Conservation (phyloP, 306 rosid species). For the Luffa acutangula region DNA sequence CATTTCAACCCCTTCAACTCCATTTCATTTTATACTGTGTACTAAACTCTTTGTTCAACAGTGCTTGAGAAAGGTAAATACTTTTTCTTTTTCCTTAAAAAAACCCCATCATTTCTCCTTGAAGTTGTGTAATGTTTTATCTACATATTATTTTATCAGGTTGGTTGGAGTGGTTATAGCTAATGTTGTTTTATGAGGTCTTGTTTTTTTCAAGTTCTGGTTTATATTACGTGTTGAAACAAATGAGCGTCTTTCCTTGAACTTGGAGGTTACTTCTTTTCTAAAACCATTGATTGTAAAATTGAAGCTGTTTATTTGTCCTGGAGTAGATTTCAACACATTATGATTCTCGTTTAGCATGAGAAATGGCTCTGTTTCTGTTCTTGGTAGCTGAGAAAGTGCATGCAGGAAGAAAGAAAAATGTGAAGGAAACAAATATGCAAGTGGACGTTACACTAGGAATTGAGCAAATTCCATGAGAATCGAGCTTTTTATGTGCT, state of each 20-base stretch:
- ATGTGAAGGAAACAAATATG: not conserved
- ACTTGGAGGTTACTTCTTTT: slow-evolving; percentile 25
- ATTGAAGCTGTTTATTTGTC: not conserved
- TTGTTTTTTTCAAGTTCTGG: not conserved
- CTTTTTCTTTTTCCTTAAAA: slow-evolving; percentile 4
- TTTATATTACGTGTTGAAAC: slow-evolving; percentile 31
- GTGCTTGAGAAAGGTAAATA: not conserved
- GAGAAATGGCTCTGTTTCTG: slow-evolving; percentile 3
- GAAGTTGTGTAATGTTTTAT: slow-evolving; percentile 11
- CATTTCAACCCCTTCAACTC: not conserved
- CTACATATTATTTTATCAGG: slow-evolving; percentile 13
- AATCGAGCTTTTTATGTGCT: not conserved
- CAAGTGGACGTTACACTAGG: not conserved
- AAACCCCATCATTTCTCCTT: slow-evolving; percentile 16
- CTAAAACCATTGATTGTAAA: not conserved
- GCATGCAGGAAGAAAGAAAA: slow-evolving; percentile 4
- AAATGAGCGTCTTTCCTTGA: slow-evolving; percentile 19
- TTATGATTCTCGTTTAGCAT: not conserved
- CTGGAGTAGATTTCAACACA: not conserved
- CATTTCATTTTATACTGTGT: not conserved
- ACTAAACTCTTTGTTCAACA: not conserved
- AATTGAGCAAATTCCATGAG: not conserved
- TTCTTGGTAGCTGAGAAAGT: slow-evolving; percentile 24
- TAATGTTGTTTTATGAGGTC: slow-evolving; percentile 4
- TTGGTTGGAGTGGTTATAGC: slow-evolving; percentile 49